Evolutionary conservation across 495 filamentous ascomycete species (phyloP).

Genomic region (Parathielavia hyrcaniae): DNA sequence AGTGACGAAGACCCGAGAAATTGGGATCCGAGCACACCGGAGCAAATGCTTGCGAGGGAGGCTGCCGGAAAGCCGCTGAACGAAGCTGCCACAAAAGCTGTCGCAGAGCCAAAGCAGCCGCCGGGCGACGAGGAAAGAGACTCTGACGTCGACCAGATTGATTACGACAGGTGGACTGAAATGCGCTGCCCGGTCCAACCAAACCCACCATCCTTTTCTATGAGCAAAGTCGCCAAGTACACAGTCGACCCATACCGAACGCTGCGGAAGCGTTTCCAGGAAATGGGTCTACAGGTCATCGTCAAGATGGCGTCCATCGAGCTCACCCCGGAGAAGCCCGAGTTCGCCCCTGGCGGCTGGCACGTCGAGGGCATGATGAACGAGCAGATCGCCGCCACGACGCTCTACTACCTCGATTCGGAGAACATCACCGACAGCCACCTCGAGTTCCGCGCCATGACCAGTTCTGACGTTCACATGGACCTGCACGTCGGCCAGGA

Average conservation of each 20-base stretch:
- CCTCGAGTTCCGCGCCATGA: slow-evolving; percentile 48
- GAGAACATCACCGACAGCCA: slow-evolving; percentile 52
- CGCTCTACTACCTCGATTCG: slow-evolving; percentile 55
- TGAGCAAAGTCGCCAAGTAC: slow-evolving; percentile 28
- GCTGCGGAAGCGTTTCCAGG: slow-evolving; percentile 34
- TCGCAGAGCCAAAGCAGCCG: background rate
- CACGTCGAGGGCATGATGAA: slow-evolving; percentile 53
- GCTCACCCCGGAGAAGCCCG: slow-evolving; percentile 53
- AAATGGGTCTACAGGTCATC: slow-evolving; percentile 52
- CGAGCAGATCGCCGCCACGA: slow-evolving; percentile 53
- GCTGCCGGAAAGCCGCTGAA: background rate
- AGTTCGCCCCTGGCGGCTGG: slow-evolving; percentile 28
- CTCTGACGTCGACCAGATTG: background rate
- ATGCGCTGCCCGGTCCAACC: slow-evolving; percentile 27
- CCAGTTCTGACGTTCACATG: slow-evolving; percentile 27
- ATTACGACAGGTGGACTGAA: slow-evolving; percentile 22
- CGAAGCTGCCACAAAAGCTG: background rate
- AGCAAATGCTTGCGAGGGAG: background rate
- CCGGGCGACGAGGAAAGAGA: background rate
- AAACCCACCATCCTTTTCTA: slow-evolving; percentile 18
- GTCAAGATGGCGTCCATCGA: slow-evolving; percentile 59
- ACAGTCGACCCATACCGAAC: background rate
- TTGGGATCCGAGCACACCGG: background rate
- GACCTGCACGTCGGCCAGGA: slow-evolving; percentile 14
- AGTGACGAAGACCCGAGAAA: background rate